Evolutionary conservation across 140 eudicot genomes (phyloP), one percentile per base, ranked within the genome.

Genomic region (Flaveria floridana): DNA sequence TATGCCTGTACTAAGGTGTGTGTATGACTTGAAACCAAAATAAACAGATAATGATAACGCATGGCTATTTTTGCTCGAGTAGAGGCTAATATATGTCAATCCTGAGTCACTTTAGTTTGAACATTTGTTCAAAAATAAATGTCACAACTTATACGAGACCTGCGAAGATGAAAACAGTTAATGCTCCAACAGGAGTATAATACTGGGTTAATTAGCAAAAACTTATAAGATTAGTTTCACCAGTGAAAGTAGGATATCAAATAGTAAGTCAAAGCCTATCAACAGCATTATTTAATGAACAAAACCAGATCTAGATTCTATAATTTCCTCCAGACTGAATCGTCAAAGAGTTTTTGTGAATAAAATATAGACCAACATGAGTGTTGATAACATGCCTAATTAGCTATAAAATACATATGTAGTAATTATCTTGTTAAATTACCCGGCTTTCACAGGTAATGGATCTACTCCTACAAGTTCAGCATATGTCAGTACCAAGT

Each of bases 241-340:
- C 47, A 12, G 50, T 64, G 70, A 26, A 62, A 15, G 70, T 34
- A n/a, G 6, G 25, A 64, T 64, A 64, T 64, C 50, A 64, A 37
- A 65, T 3, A 8, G 70, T n/a, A 65, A 65, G 70, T 65, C 51
- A 65, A 65, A 65, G 8, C 70, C 70, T 65, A 65, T 48, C 26
- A 65, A n/a, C 70, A 37, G 44, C 70, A n/a, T 37, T 37, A 65
- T 34, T 65, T n/a, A 65, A 65, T 65, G 15, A 65, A 65, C 28
- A 65, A 63, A 65, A 34, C 70, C 28, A 65, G 70, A 65, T 65
- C 70, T 65, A 65, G 70, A 65, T 65, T 65, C 46, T 37, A 65
- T 16, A 65, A 34, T 65, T 15, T 65, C 51, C 26, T 34, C 70
- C 51, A 65, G 51, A 34, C 18, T 65, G n/a, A 65, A 65, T 16